These are phyloP conservation scores for Penicillium verrucosum DNA, from an alignment of 2,329 filamentous ascomycete species.

Conservation along the genomic window DNA sequence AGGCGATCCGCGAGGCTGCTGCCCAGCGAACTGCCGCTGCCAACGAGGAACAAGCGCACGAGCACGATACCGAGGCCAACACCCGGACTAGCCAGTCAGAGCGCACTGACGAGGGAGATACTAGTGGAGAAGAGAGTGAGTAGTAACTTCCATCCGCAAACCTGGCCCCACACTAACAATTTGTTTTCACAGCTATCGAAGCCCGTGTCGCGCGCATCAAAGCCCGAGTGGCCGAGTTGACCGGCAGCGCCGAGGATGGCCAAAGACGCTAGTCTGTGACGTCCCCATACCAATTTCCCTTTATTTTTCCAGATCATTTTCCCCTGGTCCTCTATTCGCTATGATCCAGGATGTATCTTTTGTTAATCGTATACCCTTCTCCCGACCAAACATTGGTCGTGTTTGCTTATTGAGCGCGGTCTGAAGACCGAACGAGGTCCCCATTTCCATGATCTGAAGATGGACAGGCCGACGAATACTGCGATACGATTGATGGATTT, in stretches of 20 bases:
- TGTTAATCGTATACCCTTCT: slow-evolving; percentile 12
- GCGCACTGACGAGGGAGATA: slow-evolving; percentile 74
- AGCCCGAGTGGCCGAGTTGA: slow-evolving; percentile 90
- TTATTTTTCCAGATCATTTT: neutral
- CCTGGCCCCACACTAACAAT: slow-evolving; percentile 25
- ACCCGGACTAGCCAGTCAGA: slow-evolving; percentile 54
- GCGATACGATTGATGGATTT: slow-evolving; percentile 20
- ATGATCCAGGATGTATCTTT: slow-evolving; percentile 4
- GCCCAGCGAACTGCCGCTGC: slow-evolving; percentile 66
- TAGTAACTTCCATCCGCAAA: slow-evolving; percentile 24
- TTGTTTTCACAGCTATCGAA: slow-evolving; percentile 68
- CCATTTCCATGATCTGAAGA: neutral
- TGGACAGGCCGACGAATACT: slow-evolving; percentile 11
- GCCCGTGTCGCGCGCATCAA: slow-evolving; percentile 96
- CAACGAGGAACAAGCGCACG: neutral
- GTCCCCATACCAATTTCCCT: neutral
- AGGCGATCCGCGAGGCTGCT: slow-evolving; percentile 91
- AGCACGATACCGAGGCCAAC: slow-evolving; percentile 57
- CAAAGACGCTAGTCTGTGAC: slow-evolving; percentile 14
- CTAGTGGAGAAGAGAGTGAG: slow-evolving; percentile 93
- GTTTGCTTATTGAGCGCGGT: slow-evolving; percentile 14
- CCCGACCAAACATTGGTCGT: slow-evolving; percentile 12
- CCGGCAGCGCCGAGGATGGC: slow-evolving; percentile 69
- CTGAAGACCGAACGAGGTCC: neutral
- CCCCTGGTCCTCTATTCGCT: slow-evolving; percentile 10